Base-by-base conservation (phyloP, 495 filamentous ascomycete genomes). In the Xylaria castorea region DNA sequence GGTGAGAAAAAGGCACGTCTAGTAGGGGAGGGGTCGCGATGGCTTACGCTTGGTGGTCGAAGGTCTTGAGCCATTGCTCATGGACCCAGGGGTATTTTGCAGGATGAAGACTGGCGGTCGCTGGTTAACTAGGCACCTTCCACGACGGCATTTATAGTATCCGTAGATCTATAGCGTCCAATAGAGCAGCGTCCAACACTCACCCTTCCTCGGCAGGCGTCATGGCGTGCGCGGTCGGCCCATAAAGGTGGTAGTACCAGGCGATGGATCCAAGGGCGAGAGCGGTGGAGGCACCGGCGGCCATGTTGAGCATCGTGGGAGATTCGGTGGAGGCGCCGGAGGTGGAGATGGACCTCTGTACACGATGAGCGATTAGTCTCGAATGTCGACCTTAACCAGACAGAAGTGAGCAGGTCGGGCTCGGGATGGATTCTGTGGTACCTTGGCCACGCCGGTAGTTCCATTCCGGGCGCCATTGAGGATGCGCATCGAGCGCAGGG, bases 201-300 rank as follows among this genome's bases (percentile, higher is more conserved):
- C 83, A 99, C 96, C 96, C 97, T 91, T 99, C 97, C 88, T 99
- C 97, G 81, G 89, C 89, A 74, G 93, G 93, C 77, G 97, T 96
- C 91, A 92, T 92, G 74, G 96, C 97, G 83, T 94, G 89, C 48
- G 92, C 90, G 73, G 91, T 91, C 71, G 91, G 88, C 76, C 96
- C 97, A 85, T 95, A 98, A 76, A 97, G 91, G 84, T 97, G 93
- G 81, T 94, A 96, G 84, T 97, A 98, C 94, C 93, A 97, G 68
- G 92, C 93, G 77, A 96, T 88, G 69, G 94, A 93, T 81, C 94
- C 94, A 81, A 93, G 84, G 75, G 96, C 94, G 77, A 93, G 86
- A 76, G 91, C 87, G 73, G 95, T 97, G 75, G 96, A 92, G 74
- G 92, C 93, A 77, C 88, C 87, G 74, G 92, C 93, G 81, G 94